phyloP scores from a whole-genome alignment of 2,329 filamentous ascomycete species.

The Fusarium armeniacum region DNA sequence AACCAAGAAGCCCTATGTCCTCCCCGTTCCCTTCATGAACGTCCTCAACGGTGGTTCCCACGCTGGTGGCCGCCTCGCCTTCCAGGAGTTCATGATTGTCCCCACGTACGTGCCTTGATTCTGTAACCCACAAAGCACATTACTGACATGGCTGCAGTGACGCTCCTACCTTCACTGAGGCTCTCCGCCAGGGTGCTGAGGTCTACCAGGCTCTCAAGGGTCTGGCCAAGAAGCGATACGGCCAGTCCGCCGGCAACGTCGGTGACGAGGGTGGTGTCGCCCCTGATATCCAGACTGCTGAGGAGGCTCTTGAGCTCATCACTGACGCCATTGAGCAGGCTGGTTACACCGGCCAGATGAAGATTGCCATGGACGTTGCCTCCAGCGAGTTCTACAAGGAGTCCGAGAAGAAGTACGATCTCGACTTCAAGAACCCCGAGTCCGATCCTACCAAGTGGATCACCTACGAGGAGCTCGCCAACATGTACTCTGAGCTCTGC shows the following conservation, averaged over 20 bases:
- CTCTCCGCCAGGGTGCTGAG: slow-evolving; percentile 94
- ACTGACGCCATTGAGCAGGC: slow-evolving; percentile 93
- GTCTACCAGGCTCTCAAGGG: slow-evolving; percentile 98
- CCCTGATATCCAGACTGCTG: slow-evolving; percentile 96
- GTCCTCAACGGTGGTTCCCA: slow-evolving; percentile 94
- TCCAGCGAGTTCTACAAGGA: slow-evolving; percentile 99
- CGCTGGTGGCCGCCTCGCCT: slow-evolving; percentile 94
- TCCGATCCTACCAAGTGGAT: slow-evolving; percentile 97
- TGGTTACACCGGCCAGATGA: slow-evolving; percentile 95
- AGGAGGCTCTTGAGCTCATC: slow-evolving; percentile 98
- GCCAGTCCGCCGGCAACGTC: slow-evolving; percentile 98
- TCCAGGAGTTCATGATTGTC: slow-evolving; percentile 98
- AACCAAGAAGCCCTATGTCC: slow-evolving; percentile 92
- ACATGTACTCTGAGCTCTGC: slow-evolving; percentile 87
- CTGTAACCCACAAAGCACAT: not conserved
- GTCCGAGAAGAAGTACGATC: slow-evolving; percentile 98
- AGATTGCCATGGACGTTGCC: slow-evolving; percentile 99
- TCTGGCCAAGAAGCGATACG: slow-evolving; percentile 99
- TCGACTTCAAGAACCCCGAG: slow-evolving; percentile 99
- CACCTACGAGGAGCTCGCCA: slow-evolving; percentile 97
- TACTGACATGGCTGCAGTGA: slow-evolving; percentile 62
- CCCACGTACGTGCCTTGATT: slow-evolving; percentile 70
- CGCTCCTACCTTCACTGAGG: slow-evolving; percentile 93
- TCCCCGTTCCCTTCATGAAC: slow-evolving; percentile 94
- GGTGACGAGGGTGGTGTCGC: slow-evolving; percentile 99